phyloP scores from a whole-genome alignment of 2,329 filamentous ascomycete species.

The Aspergillus persii region DNA sequence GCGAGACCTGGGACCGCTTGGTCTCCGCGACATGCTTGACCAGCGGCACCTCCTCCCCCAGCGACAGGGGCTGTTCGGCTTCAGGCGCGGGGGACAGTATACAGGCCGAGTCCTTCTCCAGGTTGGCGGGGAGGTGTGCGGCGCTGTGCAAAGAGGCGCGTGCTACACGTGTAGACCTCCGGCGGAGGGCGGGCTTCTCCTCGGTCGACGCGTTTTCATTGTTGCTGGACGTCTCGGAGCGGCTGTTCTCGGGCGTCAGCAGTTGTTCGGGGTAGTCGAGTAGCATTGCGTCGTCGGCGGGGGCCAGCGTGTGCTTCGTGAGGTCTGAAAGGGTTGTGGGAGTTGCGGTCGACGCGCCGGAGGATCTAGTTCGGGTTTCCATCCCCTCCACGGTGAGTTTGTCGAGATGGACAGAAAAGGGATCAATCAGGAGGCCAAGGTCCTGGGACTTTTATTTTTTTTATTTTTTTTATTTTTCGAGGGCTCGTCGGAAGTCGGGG shows the following conservation, averaged over 20 bases:
- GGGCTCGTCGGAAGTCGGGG: constrained; percentile 1
- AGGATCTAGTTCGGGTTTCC: constrained; percentile 27
- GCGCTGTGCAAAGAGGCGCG: constrained; percentile 37
- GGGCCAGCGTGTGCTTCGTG: constrained; percentile 25
- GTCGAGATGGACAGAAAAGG: constrained; percentile 10
- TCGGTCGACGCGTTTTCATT: constrained; percentile 36
- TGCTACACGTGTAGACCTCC: constrained; percentile 39
- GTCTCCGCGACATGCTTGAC: constrained; percentile 37
- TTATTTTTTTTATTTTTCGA: neutral
- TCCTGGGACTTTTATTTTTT: neutral
- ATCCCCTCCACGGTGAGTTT: constrained; percentile 17
- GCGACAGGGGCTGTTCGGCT: constrained; percentile 24
- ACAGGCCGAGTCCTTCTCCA: constrained; percentile 22
- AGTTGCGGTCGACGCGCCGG: constrained; percentile 33
- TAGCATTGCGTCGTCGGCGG: constrained; percentile 30
- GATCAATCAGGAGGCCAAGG: neutral
- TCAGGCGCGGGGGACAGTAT: constrained; percentile 22
- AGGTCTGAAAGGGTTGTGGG: constrained; percentile 28
- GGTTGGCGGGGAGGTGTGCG: constrained; percentile 26
- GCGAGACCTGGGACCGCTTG: constrained; percentile 36
- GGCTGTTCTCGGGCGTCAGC: constrained; percentile 44
- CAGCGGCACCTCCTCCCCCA: constrained; percentile 25
- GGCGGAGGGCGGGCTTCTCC: constrained; percentile 31
- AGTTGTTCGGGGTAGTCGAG: constrained; percentile 39
- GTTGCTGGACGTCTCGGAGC: constrained; percentile 44